Percentiles rank a stretch among this genome's conserved stretches.
Evolutionary conservation across 331 rosid genomes (phyloP).

Genomic region (Quercus lobata): DNA sequence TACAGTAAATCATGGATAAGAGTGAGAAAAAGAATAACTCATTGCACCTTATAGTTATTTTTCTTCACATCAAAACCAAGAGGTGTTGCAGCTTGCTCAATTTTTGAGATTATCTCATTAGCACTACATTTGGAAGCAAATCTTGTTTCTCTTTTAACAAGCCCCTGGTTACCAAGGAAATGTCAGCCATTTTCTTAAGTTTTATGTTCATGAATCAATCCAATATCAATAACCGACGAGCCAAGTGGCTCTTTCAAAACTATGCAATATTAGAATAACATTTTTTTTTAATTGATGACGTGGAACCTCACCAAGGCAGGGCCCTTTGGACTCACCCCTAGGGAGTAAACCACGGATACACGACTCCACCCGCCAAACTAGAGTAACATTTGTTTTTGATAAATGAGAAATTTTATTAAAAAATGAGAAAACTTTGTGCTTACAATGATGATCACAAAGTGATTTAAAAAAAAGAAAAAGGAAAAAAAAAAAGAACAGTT

Average conservation of each 20-base stretch:
- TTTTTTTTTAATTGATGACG: too few species aligned
- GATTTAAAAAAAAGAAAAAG: too few species aligned
- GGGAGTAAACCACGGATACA: too few species aligned
- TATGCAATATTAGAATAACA: constrained; percentile 13
- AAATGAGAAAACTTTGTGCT: too few species aligned
- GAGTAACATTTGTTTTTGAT: too few species aligned
- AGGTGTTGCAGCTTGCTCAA: constrained; percentile 74
- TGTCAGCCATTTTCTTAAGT: neutral
- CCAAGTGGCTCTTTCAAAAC: neutral
- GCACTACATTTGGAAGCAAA: constrained; percentile 89
- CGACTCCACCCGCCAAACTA: too few species aligned
- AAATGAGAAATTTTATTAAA: too few species aligned
- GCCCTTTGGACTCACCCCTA: too few species aligned
- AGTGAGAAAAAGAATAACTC: neutral
- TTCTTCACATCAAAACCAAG: constrained; percentile 91
- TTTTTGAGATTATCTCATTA: constrained; percentile 78
- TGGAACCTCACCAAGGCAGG: too few species aligned
- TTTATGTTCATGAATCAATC: neutral
- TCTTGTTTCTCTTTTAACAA: constrained; percentile 78
- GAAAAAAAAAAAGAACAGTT: too few species aligned
- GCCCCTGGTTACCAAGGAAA: constrained; percentile 52
- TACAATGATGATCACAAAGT: too few species aligned
- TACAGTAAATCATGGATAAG: neutral
- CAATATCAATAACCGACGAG: neutral
- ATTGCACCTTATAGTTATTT: constrained; percentile 72